phyloP scores from a whole-genome alignment of 495 filamentous ascomycete species.

The Bacidia rubella region DNA sequence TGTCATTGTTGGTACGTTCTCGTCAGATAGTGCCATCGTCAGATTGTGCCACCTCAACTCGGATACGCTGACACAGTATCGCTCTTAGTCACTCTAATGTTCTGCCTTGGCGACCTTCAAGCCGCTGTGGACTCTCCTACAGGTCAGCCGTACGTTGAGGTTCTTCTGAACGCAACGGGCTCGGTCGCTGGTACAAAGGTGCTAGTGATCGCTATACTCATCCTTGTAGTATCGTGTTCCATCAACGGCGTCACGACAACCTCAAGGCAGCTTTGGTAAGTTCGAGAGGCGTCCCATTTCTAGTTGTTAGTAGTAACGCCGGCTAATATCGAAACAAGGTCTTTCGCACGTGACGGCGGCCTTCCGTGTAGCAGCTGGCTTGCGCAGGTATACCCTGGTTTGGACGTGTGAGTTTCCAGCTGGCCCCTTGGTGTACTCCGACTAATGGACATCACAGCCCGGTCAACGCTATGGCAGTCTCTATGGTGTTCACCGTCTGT shows the following conservation, averaged over 20 bases:
- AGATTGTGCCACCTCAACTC: conserved; percentile 6
- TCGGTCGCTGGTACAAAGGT: conserved; percentile 19
- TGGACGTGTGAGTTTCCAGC: conserved; percentile 6
- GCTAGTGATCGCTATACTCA: conserved; percentile 23
- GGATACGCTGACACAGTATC: conserved; percentile 5
- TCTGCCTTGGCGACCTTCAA: conserved; percentile 28
- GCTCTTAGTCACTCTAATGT: conserved; percentile 15
- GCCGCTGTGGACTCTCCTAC: conserved; percentile 15
- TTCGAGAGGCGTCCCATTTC: not conserved
- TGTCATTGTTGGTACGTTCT: conserved; percentile 24
- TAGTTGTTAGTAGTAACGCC: not conserved
- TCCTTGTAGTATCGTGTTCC: conserved; percentile 23
- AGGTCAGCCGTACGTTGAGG: conserved; percentile 26
- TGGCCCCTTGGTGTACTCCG: conserved; percentile 1
- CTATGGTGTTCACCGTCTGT: conserved; percentile 19
- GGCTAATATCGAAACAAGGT: conserved; percentile 10
- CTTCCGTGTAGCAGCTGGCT: conserved; percentile 29
- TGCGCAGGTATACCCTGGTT: conserved; percentile 18
- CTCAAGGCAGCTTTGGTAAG: conserved; percentile 27
- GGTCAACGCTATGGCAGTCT: conserved; percentile 21
- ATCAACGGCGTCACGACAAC: conserved; percentile 28
- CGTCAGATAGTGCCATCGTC: not conserved
- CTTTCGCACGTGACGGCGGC: conserved; percentile 33
- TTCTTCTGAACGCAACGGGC: conserved; percentile 25
- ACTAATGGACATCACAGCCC: conserved; percentile 20